Conservation (phyloP, 805 yeast genomes). For the Starmerella roubikii region DNA sequence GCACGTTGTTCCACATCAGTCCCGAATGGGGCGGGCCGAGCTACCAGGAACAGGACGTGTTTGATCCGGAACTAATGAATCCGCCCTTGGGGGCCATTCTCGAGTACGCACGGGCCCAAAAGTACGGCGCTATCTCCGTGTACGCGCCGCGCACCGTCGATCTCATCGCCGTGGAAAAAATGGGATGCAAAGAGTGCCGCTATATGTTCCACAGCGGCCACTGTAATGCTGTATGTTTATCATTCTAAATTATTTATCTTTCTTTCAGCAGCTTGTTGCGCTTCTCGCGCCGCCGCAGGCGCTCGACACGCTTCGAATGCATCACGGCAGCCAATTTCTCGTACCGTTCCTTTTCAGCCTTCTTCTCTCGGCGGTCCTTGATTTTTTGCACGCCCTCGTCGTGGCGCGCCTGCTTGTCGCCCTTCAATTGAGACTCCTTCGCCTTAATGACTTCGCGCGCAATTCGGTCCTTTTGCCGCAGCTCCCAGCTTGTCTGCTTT, state of each 20-base stretch:
- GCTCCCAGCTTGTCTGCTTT: slow-evolving; percentile 43
- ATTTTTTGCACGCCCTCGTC: slow-evolving; percentile 30
- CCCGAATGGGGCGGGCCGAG: slow-evolving; percentile 24
- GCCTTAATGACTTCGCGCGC: slow-evolving; percentile 56
- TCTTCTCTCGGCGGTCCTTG: slow-evolving; percentile 63
- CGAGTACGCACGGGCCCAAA: slow-evolving; percentile 4
- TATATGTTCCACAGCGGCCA: slow-evolving; percentile 12
- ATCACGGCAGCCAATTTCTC: slow-evolving; percentile 70
- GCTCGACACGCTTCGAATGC: slow-evolving; percentile 84
- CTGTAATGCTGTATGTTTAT: slow-evolving; percentile 14
- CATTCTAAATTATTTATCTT: slow-evolving; percentile 36
- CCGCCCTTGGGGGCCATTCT: slow-evolving; percentile 16
- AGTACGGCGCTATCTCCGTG: slow-evolving; percentile 5
- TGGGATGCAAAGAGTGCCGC: slow-evolving; percentile 14
- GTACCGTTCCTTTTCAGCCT: slow-evolving; percentile 81
- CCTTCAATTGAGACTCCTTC: slow-evolving; percentile 57
- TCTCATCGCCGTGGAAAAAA: slow-evolving; percentile 10
- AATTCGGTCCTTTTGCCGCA: slow-evolving; percentile 50
- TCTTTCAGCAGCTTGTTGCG: slow-evolving; percentile 87
- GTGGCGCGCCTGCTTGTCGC: slow-evolving; percentile 56
- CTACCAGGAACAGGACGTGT: slow-evolving; percentile 11
- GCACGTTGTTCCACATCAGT: slow-evolving; percentile 16
- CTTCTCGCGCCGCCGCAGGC: slow-evolving; percentile 83
- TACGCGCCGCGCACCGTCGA: slow-evolving; percentile 19
- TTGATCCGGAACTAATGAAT: slow-evolving; percentile 15